Percentiles rank a stretch among this genome's conserved stretches.
These are phyloP conservation scores for Clonostachys rosea DNA, from an alignment of 2,329 filamentous ascomycete genomes.

Conservation along the genomic window DNA sequence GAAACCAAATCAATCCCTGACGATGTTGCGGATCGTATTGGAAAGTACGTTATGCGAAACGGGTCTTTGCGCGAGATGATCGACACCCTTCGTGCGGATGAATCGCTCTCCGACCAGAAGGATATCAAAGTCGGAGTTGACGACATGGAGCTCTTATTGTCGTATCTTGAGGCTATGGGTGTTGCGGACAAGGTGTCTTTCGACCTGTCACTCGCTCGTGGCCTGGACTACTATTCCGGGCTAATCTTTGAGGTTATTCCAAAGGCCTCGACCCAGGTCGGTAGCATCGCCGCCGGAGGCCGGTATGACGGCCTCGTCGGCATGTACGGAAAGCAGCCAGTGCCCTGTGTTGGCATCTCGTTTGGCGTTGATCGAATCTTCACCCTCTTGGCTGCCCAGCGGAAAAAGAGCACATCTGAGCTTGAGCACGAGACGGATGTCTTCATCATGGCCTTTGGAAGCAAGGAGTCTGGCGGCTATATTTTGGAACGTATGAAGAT, in stretches of 20 bases:
- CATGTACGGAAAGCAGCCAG: conserved; percentile 86
- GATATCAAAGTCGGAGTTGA: conserved; percentile 74
- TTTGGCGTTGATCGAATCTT: conserved; percentile 97
- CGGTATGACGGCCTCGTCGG: conserved; percentile 90
- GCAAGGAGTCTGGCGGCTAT: conserved; percentile 38
- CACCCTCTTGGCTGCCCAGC: conserved; percentile 78
- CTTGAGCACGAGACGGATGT: conserved; percentile 69
- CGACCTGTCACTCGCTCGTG: conserved; percentile 83
- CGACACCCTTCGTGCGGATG: conserved; percentile 61
- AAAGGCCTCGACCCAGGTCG: conserved; percentile 50
- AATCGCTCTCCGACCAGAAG: conserved; percentile 63
- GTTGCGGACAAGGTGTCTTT: conserved; percentile 74
- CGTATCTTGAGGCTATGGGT: conserved; percentile 74
- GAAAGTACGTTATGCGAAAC: conserved; percentile 73
- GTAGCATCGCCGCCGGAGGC: conserved; percentile 83
- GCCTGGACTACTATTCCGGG: conserved; percentile 86
- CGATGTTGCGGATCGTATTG: conserved; percentile 80
- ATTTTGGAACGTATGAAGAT: conserved; percentile 44
- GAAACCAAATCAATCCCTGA: conserved; percentile 72
- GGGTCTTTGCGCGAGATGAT: conserved; percentile 67
- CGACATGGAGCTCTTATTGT: conserved; percentile 76
- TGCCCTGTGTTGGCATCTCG: conserved; percentile 65
- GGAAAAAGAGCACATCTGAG: conserved; percentile 56
- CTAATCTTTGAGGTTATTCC: conserved; percentile 80
- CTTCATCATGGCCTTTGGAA: conserved; percentile 91